These are phyloP conservation scores for Filobasidium floriforme DNA, from an alignment of 768 basidiomycete species.

Conservation along the genomic window DNA sequence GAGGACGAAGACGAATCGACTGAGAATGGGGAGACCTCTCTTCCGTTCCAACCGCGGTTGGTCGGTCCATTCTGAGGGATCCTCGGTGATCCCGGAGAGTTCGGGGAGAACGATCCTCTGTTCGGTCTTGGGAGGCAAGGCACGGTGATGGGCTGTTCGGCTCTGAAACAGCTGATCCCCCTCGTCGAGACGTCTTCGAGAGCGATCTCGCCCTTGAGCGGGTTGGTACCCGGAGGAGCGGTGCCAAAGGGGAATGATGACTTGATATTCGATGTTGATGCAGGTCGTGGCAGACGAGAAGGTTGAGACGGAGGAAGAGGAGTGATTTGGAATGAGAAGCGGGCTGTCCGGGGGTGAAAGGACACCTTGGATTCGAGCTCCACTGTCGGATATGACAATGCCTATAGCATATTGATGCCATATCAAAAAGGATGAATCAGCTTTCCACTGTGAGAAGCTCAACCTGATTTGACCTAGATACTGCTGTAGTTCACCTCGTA, in stretches of 20 bases:
- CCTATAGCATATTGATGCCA: background rate
- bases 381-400: background rate
- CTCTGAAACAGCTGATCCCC: slow-evolving; percentile 19
- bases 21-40: background rate
- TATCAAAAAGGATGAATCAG: background rate
- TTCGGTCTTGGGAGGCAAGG: background rate
- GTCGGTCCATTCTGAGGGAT: background rate
- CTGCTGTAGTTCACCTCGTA: background rate
- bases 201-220: slow-evolving; percentile 8
- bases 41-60: background rate
- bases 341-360: background rate
- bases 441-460: background rate
- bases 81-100: too few species aligned
- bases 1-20: slow-evolving; percentile 1
- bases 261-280: too few species aligned
- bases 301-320: background rate
- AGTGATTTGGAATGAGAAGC: slow-evolving; percentile 12
- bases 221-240: background rate
- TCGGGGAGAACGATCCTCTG: background rate
- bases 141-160: background rate
- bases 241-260: too few species aligned
- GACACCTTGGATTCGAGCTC: background rate
- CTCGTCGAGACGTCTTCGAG: slow-evolving; percentile 14
- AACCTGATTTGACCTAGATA: background rate
- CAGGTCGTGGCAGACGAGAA: background rate